Evolutionary conservation across 495 filamentous ascomycete species (phyloP).

Genomic region (Podospora pseudopauciseta): DNA sequence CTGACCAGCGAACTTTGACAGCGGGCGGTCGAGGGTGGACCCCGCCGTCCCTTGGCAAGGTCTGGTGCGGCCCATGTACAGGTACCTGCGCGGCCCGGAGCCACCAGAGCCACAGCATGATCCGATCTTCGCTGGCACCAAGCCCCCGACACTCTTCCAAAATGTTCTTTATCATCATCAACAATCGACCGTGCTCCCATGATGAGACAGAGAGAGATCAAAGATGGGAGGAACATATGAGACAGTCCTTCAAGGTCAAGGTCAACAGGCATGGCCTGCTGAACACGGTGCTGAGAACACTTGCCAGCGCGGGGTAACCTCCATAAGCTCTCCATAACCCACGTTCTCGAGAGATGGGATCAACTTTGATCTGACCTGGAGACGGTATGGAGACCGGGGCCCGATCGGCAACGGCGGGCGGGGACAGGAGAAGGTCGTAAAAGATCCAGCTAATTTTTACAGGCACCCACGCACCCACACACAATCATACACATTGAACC

Average conservation of each 20-base stretch:
- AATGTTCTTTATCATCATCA: constrained; percentile 1
- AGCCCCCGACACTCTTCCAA: not conserved
- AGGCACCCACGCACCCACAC: not conserved
- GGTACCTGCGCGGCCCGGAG: constrained; percentile 22
- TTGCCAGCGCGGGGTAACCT: constrained; percentile 9
- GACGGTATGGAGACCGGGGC: constrained; percentile 4
- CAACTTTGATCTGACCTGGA: not conserved
- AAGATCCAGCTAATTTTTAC: not conserved
- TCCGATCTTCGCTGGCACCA: constrained; percentile 14
- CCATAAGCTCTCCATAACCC: not conserved
- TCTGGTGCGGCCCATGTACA: constrained; percentile 26
- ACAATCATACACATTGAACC: not conserved
- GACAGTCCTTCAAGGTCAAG: not conserved
- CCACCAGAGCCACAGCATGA: constrained; percentile 19
- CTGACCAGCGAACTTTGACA: constrained; percentile 22
- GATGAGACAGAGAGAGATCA: not conserved
- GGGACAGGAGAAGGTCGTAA: not conserved
- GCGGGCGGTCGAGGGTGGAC: constrained; percentile 14
- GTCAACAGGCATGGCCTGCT: not conserved
- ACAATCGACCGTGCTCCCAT: not conserved
- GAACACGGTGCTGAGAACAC: not conserved
- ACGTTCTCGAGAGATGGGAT: not conserved
- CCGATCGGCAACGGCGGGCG: constrained; percentile 4
- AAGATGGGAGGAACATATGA: not conserved
- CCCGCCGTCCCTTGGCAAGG: constrained; percentile 11